Percentiles rank a stretch among this genome's conserved stretches.
Conservation (phyloP, 768 basidiomycete genomes). For the Steccherinum ochraceum region DNA sequence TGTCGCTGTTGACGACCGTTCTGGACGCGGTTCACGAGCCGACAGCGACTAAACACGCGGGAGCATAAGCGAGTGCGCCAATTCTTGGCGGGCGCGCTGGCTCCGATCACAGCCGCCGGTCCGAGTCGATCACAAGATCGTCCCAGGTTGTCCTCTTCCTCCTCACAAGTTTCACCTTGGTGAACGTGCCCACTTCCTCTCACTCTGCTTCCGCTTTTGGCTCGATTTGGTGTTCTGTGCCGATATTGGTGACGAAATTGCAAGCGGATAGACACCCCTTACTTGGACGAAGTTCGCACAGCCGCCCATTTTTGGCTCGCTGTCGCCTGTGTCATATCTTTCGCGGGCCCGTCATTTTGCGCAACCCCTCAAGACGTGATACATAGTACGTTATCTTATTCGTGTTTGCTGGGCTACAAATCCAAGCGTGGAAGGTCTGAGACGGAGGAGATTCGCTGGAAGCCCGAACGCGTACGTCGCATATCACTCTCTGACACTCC, state of each 20-base stretch:
- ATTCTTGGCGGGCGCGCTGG: too few species aligned
- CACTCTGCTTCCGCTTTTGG: neutral
- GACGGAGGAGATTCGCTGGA: too few species aligned
- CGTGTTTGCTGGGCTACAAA: too few species aligned
- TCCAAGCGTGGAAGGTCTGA: too few species aligned
- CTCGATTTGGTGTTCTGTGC: neutral
- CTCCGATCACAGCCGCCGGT: neutral
- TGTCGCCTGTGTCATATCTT: neutral
- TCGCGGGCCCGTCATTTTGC: too few species aligned
- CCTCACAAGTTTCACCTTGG: neutral
- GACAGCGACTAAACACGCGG: too few species aligned
- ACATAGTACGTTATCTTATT: too few species aligned
- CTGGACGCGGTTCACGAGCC: too few species aligned
- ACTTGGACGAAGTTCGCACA: neutral
- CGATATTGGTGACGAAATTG: neutral
- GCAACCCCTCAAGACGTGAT: too few species aligned
- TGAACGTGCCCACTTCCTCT: neutral
- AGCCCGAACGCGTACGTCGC: too few species aligned
- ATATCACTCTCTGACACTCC: neutral
- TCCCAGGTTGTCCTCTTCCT: neutral
- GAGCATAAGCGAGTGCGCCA: neutral
- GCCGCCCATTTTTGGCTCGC: neutral
- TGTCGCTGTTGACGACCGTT: neutral
- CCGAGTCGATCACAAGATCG: neutral
- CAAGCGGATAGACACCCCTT: neutral